Conservation (phyloP, 768 basidiomycete genomes). For the Pleurotus djamor region DNA sequence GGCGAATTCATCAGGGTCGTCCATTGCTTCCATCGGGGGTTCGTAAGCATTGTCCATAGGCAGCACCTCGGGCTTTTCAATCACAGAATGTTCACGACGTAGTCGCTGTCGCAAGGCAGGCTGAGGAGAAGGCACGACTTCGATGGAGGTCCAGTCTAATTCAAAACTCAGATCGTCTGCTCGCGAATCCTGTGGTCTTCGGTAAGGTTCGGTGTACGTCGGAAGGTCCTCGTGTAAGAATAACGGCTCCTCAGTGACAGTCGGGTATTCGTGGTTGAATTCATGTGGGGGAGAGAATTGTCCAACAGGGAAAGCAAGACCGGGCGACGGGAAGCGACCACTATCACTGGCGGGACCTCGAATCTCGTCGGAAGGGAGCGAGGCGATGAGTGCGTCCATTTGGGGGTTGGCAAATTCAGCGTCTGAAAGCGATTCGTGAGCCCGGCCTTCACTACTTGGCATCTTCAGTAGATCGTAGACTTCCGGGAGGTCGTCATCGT, state of each 20-base stretch:
- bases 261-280: background rate
- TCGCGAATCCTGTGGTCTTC: background rate
- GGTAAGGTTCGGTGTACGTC: background rate
- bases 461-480: slow-evolving; percentile 24
- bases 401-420: slow-evolving; percentile 41
- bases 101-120: slow-evolving; percentile 11
- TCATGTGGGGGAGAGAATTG: background rate
- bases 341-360: slow-evolving; percentile 6
- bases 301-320: background rate
- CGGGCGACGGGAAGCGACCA: background rate
- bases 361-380: slow-evolving; percentile 26
- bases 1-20: slow-evolving; percentile 45
- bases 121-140: slow-evolving; percentile 19
- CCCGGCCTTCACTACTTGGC: slow-evolving; percentile 1
- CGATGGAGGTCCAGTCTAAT: slow-evolving; percentile 27
- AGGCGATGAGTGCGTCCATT: slow-evolving; percentile 38
- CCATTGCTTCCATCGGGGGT: background rate
- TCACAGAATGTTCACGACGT: background rate
- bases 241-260: too few species aligned
- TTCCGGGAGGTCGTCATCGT: slow-evolving; percentile 45
- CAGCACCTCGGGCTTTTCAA: slow-evolving; percentile 5
- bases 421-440: slow-evolving; percentile 18
- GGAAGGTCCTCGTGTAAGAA: background rate
- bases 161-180: slow-evolving; percentile 23
- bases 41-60: background rate